Evolutionary conservation across 257 asterid genomes (phyloP).

Genomic region (Ocimum tenuiflorum): DNA sequence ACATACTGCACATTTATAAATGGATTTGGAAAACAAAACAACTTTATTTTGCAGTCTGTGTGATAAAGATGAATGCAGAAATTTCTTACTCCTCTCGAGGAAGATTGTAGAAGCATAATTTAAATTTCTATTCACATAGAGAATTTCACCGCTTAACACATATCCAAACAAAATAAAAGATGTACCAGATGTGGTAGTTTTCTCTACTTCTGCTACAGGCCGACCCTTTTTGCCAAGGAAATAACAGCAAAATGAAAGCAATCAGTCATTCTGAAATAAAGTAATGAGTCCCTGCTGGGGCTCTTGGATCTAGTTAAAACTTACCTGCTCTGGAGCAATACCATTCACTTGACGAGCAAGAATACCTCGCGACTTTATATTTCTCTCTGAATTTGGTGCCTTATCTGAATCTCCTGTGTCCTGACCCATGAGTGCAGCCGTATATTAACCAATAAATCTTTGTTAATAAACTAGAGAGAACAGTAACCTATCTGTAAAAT

Average conservation of each 20-base stretch:
- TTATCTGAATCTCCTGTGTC: conserved; percentile 60
- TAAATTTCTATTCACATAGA: too few relatives aligned
- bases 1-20: too few relatives aligned
- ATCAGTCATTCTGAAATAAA: neutral
- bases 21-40: neutral
- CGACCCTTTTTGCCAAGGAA: conserved; percentile 47
- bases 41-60: too few relatives aligned
- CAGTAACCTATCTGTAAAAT: neutral
- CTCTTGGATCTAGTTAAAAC: neutral
- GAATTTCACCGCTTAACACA: too few relatives aligned
- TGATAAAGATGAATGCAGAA: too few relatives aligned
- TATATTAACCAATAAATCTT: conserved; percentile 7
- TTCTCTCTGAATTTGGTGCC: conserved; percentile 51
- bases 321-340: conserved; percentile 73
- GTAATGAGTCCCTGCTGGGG: neutral
- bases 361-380: conserved; percentile 51
- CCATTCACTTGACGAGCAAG: conserved; percentile 73
- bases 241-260: conserved; percentile 18
- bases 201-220: conserved; percentile 55
- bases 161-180: neutral
- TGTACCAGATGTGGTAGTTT: conserved; percentile 53
- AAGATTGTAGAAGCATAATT: too few relatives aligned
- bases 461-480: neutral
- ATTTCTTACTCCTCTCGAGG: too few relatives aligned
- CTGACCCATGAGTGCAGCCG: conserved; percentile 25